Base-by-base conservation (phyloP, 208 protist genomes). In the Trypanosoma scelopori region DNA sequence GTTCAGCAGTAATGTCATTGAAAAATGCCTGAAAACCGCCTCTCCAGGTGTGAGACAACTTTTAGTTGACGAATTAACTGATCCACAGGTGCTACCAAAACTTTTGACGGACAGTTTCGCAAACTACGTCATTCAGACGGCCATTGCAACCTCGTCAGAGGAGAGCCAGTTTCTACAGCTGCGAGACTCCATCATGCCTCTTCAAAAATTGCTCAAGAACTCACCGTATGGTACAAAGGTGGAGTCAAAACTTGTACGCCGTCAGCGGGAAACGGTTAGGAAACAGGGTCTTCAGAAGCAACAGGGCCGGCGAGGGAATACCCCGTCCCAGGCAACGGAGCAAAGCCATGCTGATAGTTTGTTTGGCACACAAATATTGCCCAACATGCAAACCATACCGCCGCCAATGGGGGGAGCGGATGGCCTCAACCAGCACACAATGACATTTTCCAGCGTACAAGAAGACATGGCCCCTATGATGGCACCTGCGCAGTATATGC, bases 91-190 rank as follows among this genome's bases (percentile, higher is more conserved):
- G 52, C 76, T 98, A 30, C 81, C 82, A 6, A 89, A 93, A 58
- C 74, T 99, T 12, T 76, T 99, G 28, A 97, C 97, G 46, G 98
- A 99, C 72, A 93, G 96, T 25, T 99, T 92, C 69, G 98, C 92
- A 28, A 99, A 99, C 75, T 99, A 99, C 74, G 98, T 99, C 28
- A 97, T 99, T 55, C 98, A 99, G 78, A 99, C 95, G 32, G 97
- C 97, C 30, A 93, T 98, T 65, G 67, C 74, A 4, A 95, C 94
- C 20, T 87, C 85, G 27, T 91, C 91, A 28, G 91, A 97, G 55
- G 87, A 96, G 27, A 71, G 62, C 3, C 95, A 99, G 70, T 97
- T 98, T 49, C 78, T 69, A 32, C 84, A 97, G 62, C 74, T 99
- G 43, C 89, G 94, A 22, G 95, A 98, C 55, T 84, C 87, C 3